Conservation (phyloP, 2,329 filamentous ascomycete species). For the Neonectria magnoliae region DNA sequence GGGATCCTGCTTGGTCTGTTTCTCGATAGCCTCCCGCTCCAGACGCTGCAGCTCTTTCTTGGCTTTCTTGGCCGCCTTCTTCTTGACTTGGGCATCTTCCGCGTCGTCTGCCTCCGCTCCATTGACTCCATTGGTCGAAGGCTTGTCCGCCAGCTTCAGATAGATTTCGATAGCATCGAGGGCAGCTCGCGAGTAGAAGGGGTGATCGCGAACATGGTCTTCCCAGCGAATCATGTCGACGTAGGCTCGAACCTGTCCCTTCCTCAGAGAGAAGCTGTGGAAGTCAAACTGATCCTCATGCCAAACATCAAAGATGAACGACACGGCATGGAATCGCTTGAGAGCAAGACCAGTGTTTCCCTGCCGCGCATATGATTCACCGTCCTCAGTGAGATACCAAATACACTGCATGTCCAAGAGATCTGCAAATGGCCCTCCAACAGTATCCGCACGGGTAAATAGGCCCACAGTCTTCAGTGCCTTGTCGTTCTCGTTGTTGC, state of each 20-base stretch:
- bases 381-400: conserved; percentile 97
- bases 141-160: conserved; percentile 79
- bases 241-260: conserved; percentile 94
- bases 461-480: conserved; percentile 90
- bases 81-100: conserved; percentile 74
- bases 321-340: conserved; percentile 89
- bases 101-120: conserved; percentile 60
- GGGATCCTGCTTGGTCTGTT: conserved; percentile 81
- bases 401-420: conserved; percentile 98
- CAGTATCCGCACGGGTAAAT: conserved; percentile 91
- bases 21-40: conserved; percentile 83
- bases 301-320: conserved; percentile 96
- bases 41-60: conserved; percentile 74
- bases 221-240: conserved; percentile 98
- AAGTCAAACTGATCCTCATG: conserved; percentile 99
- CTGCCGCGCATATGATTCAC: conserved; percentile 85
- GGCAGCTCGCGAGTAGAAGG: conserved; percentile 88
- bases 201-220: conserved; percentile 88
- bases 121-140: conserved; percentile 71
- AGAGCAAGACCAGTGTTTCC: conserved; percentile 85
- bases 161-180: conserved; percentile 85
- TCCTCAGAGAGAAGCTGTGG: conserved; percentile 95
- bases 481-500: conserved; percentile 89
- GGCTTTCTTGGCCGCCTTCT: conserved; percentile 91
- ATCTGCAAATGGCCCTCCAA: conserved; percentile 88